Conservation (phyloP, 2,329 filamentous ascomycete genomes). For the Sporothrix protearum region DNA sequence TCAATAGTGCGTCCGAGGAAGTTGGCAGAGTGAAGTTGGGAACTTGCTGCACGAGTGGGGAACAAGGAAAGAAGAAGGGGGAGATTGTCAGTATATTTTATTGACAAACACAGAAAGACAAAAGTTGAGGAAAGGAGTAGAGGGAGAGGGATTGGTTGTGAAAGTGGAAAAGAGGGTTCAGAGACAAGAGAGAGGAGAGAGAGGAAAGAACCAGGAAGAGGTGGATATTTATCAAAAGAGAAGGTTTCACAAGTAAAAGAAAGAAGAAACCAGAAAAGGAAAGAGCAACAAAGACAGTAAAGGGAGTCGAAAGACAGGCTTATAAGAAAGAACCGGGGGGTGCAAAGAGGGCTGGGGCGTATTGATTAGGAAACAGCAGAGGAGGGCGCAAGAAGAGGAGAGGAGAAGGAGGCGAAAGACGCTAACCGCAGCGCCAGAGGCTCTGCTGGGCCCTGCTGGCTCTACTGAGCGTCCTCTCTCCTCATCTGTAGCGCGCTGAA, state of each 20-base stretch:
- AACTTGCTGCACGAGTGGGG: not conserved
- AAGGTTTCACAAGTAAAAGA: not conserved
- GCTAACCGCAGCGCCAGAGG: not conserved
- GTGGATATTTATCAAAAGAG: constrained; percentile 10
- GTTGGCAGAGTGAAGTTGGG: not conserved
- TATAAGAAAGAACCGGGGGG: not conserved
- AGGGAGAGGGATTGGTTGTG: not conserved
- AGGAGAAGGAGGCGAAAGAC: not conserved
- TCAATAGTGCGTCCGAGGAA: not conserved
- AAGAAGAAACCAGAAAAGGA: not conserved
- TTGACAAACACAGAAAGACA: not conserved
- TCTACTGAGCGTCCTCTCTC: not conserved
- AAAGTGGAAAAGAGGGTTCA: not conserved
- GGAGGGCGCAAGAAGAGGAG: not conserved
- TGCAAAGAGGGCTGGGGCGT: not conserved
- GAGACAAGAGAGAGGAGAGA: not conserved
- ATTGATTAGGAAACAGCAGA: not conserved
- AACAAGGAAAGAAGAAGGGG: not conserved
- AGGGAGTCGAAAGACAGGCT: not conserved
- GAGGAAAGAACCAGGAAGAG: not conserved
- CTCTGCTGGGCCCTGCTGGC: not conserved
- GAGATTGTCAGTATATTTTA: not conserved
- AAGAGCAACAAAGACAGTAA: not conserved
- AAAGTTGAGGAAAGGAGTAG: not conserved
- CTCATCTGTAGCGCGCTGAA: not conserved